Evolutionary conservation across 2,329 filamentous ascomycete species (phyloP).

Genomic region (Colletotrichum sp.): DNA sequence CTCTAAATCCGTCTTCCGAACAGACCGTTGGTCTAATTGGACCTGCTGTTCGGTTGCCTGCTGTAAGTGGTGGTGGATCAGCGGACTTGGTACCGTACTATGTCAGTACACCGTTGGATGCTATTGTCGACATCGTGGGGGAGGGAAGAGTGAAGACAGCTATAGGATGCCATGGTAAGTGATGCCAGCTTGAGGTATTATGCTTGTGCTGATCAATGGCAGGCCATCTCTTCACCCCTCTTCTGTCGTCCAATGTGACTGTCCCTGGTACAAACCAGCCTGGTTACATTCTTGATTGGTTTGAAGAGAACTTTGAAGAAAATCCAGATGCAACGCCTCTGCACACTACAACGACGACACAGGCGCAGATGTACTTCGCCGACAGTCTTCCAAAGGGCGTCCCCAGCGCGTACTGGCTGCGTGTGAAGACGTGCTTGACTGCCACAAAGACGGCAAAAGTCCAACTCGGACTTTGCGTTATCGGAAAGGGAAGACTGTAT

Average conservation of each 20-base stretch:
- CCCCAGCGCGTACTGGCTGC: not conserved
- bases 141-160: not conserved
- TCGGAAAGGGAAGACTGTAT: slow-evolving; percentile 35
- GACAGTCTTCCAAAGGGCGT: not conserved
- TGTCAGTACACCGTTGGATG: slow-evolving; percentile 32
- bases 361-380: slow-evolving; percentile 2
- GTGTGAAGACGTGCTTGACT: slow-evolving; percentile 21
- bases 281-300: not conserved
- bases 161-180: not conserved
- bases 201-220: not conserved
- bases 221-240: not conserved
- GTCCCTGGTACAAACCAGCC: not conserved
- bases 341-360: not conserved
- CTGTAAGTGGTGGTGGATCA: slow-evolving; percentile 35
- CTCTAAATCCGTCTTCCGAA: slow-evolving; percentile 39
- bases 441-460: slow-evolving; percentile 1
- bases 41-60: slow-evolving; percentile 51
- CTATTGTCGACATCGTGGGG: slow-evolving; percentile 26
- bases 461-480: slow-evolving; percentile 37
- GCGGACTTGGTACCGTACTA: slow-evolving; percentile 35
- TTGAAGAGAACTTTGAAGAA: not conserved
- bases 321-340: not conserved
- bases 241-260: not conserved
- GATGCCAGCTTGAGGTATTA: not conserved
- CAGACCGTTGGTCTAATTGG: slow-evolving; percentile 45